phyloP scores from a whole-genome alignment of 768 basidiomycete species.

The Rhodotorula paludigena region DNA sequence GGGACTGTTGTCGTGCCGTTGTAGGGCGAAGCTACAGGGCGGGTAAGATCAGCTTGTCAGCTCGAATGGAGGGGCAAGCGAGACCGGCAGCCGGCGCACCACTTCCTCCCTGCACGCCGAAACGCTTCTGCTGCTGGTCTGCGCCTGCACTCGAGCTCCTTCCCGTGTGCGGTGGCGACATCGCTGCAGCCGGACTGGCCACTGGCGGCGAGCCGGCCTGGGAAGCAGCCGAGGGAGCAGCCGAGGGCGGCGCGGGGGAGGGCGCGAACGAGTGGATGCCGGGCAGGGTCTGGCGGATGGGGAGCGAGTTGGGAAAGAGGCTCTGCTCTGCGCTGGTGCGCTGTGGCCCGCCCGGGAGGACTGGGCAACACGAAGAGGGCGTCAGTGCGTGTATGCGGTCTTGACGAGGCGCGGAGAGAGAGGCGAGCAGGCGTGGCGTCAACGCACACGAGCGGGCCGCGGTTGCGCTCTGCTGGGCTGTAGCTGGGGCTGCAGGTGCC shows the following conservation, averaged over 20 bases:
- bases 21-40: background rate
- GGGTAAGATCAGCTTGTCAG: background rate
- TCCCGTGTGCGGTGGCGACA: background rate
- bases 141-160: background rate
- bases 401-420: background rate
- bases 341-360: background rate
- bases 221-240: background rate
- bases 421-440: background rate
- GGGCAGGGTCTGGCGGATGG: slow-evolving; percentile 21
- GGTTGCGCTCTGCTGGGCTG: too few relatives aligned
- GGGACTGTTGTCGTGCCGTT: background rate
- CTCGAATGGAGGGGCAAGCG: background rate
- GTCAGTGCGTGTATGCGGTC: background rate
- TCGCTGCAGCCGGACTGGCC: background rate
- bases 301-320: slow-evolving; percentile 26
- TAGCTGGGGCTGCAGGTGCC: too few relatives aligned
- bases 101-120: background rate
- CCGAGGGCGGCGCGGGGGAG: background rate
- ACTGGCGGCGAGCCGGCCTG: background rate
- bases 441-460: background rate
- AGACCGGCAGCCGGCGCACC: too few relatives aligned
- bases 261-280: slow-evolving; percentile 22
- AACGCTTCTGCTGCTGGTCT: background rate
- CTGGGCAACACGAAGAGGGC: background rate
- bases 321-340: slow-evolving; percentile 10